Evolutionary conservation across 2,329 filamentous ascomycete genomes (phyloP), one percentile per base, ranked within the genome.

Genomic region (Fusarium luffae): DNA sequence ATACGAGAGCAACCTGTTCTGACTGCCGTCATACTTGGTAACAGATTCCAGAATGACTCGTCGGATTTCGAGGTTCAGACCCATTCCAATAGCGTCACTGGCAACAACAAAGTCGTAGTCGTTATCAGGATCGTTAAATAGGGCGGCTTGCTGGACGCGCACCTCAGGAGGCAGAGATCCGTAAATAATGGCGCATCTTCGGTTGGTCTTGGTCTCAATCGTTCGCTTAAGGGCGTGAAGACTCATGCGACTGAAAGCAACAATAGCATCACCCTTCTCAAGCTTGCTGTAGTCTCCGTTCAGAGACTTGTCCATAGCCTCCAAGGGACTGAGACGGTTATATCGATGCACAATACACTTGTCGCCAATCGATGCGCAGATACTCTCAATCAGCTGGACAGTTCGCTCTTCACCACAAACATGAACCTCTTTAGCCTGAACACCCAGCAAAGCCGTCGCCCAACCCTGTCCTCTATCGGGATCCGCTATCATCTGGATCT

Each of bases 21-120:
- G 80, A 2, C 71, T 76, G 2, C 91, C 91, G 66, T 94, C 87
- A 70, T 86, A 91, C 78, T 98, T 99, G 63, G 85, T 82, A 4
- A 90, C 86, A 1, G 90, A 85, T 75, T 97, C 93, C 70, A 99
- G 96, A 56, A 99, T 88, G 65, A 99, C 88, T 27, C 97, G 92
- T 77, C 94, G 96, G 77, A 98, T 93, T 80, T 90, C 94, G 78
- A 99, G 81, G 76, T 99, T 99, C 23, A 99, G 83, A 2, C 97
- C 96, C 95, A 99, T 98, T 40, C 96, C 96, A 67, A 99, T 95
- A 48, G 96, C 96, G 80, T 98, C 94, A 73, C 93, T 98, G 11
- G 97, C 96, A 27, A 96, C 94, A 8, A 99, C 84, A 73, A 90
- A 97, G 77, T 99, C 96, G 77, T 98, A 99, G 63, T 98, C 94